These are phyloP conservation scores for Acanthamoeba lenticulata DNA, from an alignment of 208 protist species.

Conservation along the genomic window DNA sequence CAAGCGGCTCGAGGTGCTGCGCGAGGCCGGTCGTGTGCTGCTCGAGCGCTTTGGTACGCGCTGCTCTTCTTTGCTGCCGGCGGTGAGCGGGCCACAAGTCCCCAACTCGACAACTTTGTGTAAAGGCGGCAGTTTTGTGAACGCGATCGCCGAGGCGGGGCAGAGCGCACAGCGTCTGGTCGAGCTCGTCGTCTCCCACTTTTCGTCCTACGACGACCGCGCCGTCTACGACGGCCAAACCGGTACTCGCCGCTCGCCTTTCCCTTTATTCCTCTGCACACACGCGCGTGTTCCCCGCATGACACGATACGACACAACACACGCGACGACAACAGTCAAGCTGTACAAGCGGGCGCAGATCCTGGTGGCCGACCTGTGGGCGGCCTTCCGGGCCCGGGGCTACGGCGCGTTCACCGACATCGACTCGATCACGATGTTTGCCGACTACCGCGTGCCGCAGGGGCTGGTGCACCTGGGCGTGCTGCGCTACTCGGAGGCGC, in stretches of 20 bases:
- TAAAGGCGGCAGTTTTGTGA: neutral
- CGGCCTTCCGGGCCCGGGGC: constrained; percentile 72
- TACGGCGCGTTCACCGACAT: constrained; percentile 84
- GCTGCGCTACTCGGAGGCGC: constrained; percentile 76
- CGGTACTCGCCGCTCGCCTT: neutral
- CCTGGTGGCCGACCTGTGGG: constrained; percentile 87
- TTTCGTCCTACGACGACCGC: constrained; percentile 75
- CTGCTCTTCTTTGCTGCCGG: neutral
- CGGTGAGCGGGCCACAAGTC: neutral
- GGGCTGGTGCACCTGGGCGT: constrained; percentile 78
- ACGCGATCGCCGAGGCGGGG: neutral
- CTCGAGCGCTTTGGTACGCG: constrained; percentile 48
- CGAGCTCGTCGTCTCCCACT: constrained; percentile 66
- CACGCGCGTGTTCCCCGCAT: neutral
- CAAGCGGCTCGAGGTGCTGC: constrained; percentile 70
- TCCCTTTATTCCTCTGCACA: neutral
- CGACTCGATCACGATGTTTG: constrained; percentile 88
- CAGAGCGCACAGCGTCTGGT: neutral
- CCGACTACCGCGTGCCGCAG: constrained; percentile 85
- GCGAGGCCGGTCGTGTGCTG: constrained; percentile 69
- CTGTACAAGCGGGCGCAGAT: constrained; percentile 88
- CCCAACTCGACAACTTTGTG: too few species aligned
- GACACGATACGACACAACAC: neutral
- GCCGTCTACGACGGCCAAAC: constrained; percentile 61
- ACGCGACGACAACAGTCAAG: constrained; percentile 60